These are phyloP conservation scores for Candida maesae DNA, from an alignment of 805 yeast species.

Conservation along the genomic window DNA sequence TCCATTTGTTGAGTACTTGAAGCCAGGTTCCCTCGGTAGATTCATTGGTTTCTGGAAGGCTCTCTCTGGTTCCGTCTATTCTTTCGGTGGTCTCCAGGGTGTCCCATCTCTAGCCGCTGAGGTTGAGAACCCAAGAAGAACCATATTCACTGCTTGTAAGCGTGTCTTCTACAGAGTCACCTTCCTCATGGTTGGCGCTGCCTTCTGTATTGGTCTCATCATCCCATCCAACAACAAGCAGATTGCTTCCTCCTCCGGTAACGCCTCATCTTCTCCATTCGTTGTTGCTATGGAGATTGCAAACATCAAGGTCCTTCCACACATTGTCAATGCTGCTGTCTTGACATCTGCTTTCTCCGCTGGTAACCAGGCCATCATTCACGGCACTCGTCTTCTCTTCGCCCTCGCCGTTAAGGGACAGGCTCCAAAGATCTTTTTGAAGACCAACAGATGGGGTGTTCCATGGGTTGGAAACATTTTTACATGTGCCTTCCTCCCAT, in stretches of 20 bases:
- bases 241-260: slow-evolving; percentile 31
- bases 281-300: slow-evolving; percentile 48
- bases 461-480: slow-evolving; percentile 31
- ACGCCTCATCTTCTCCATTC: slow-evolving; percentile 35
- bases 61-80: slow-evolving; percentile 55
- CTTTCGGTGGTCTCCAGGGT: slow-evolving; percentile 56
- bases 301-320: slow-evolving; percentile 33
- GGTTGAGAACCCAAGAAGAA: slow-evolving; percentile 50
- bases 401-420: slow-evolving; percentile 36
- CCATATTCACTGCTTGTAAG: slow-evolving; percentile 56
- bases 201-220: slow-evolving; percentile 33
- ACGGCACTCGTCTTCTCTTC: slow-evolving; percentile 32
- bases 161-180: slow-evolving; percentile 32
- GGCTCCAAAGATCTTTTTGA: slow-evolving; percentile 35
- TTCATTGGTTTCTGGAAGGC: slow-evolving; percentile 60
- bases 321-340: slow-evolving; percentile 36
- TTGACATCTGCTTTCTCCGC: slow-evolving; percentile 39
- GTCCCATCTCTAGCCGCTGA: slow-evolving; percentile 55
- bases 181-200: slow-evolving; percentile 29
- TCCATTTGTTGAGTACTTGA: slow-evolving; percentile 29
- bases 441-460: slow-evolving; percentile 32
- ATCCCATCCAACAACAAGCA: slow-evolving; percentile 30
- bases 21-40: slow-evolving; percentile 43
- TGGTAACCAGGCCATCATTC: slow-evolving; percentile 30
- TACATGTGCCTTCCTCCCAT: slow-evolving; percentile 31